These are phyloP conservation scores for Phytophthora ramorum DNA, from an alignment of 352 stramenopile species.

Conservation along the genomic window DNA sequence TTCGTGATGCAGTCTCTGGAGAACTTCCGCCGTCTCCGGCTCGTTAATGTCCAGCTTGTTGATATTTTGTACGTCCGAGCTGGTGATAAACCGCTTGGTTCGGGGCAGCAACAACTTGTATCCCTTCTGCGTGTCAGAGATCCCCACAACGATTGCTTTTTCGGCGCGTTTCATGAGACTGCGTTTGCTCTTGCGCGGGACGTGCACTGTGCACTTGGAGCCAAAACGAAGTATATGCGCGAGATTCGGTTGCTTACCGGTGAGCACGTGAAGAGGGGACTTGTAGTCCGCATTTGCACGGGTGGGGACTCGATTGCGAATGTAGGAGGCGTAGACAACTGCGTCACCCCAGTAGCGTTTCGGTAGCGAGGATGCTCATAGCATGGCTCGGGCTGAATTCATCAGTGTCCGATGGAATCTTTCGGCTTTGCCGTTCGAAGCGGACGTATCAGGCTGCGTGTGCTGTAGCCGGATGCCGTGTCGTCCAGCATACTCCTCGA, in stretches of 20 bases:
- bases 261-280: constrained; percentile 6
- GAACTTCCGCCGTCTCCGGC: neutral
- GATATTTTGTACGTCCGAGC: neutral
- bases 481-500: too few species aligned
- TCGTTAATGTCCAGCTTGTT: neutral
- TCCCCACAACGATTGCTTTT: neutral
- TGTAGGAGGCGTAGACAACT: constrained; percentile 9
- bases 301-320: constrained; percentile 5
- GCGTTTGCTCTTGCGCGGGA: neutral
- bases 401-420: constrained; percentile 12
- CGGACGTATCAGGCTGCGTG: neutral
- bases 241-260: neutral
- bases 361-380: constrained; percentile 4
- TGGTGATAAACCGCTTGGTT: neutral
- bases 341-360: constrained; percentile 16
- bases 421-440: constrained; percentile 11
- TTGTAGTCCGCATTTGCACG: constrained; percentile 14
- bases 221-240: constrained; percentile 13
- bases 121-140: neutral
- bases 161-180: neutral
- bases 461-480: too few species aligned
- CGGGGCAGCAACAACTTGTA: neutral
- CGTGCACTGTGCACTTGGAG: constrained; percentile 4
- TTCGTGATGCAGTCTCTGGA: neutral
- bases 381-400: constrained; percentile 3